Base-by-base conservation (phyloP, 73 alveolate genomes). In the Paramecium bursaria region DNA sequence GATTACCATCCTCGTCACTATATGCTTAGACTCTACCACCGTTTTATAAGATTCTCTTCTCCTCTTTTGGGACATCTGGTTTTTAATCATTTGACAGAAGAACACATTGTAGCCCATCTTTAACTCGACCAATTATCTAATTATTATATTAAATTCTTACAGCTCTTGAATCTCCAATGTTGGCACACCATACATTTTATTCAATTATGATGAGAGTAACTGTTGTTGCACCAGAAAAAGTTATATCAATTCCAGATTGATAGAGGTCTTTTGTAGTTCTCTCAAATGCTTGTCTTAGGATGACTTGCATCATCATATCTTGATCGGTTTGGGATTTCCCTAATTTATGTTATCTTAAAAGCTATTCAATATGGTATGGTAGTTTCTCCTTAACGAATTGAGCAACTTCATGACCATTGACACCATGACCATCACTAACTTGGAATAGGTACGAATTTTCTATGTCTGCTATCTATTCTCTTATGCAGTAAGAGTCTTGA, bases 381-480 rank as follows among this genome's bases (percentile, higher is more conserved):
- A 94, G 85, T 22, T 53, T 74, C 55, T 93, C 88, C 73, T 91
- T 74, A 21, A 96, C 93, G 85, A 91, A 95, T 27, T 93, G 94
- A 46, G 97, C 88, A 21, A 97, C 95, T 49, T 91, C 82, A 88
- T 97, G 99, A 2, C 99, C 99, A 90, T 91, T 75, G 42, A 77
- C 85, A 1, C 99, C 99, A 82, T 95, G 99, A 26, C 99, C 99
- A 88, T 97, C 99, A 67, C 97, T 93, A 9, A 97, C 99, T 15
- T 98, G 96, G 42, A 94, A 55, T 35, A 90, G 49, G 93, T 91
- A 92, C 25, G 86, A 88, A n/a, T 90, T 90, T 46, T 88, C 85
- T 10, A 89, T 86, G 11, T 79, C 54, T 31, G 74, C 67, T 39
- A 79, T 53, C 54, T 50, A 48, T 42, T 61, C 85, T 35, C 29